Evolutionary conservation across 345 rosid genomes (phyloP), one percentile per base, ranked within the genome.

Genomic region (Boechera retrofracta): DNA sequence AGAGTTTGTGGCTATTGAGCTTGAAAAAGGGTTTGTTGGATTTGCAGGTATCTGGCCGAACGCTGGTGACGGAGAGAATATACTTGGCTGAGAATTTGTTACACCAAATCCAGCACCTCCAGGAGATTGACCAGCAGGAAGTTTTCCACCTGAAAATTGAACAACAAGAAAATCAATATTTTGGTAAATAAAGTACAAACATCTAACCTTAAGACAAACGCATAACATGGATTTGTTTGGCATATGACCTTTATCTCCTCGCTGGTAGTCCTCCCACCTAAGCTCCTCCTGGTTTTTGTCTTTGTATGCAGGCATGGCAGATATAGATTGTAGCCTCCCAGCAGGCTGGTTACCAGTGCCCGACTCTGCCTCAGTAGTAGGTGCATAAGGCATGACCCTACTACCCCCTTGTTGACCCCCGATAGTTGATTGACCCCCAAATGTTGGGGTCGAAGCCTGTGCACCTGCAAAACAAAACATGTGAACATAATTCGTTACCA

Each of bases 231-330:
- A 35, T 41, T 66, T 41, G 69, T 38, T 39, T 21, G 32, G 32
- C 53, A 65, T 42, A 57, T 42, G 63, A 92, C 99, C 98, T 91
- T 93, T 93, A 81, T 96, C 99, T 84, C 99, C 99, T 67, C 68
- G 79, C 74, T 96, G 99, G 75, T 89, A 91, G 74, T 96, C 99
- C 79, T 89, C 99, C 98, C 97, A 89, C 73, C 96, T 83, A 63
- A 96, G 87, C 85, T 93, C 99, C 80, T 96, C 98, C 44, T 88
- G 96, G 81, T 83, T 86, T 83, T 91, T 91, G 38, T 86, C 89
- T 74, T 82, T 87, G 80, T 93, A 83, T 47, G 63, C 84, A 71
- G 91, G 67, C 99, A 91, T 91, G 45, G 97, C 97, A 28, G 96
- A 87, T 83, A 96, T 89, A 16, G 99, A 96, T 72, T 78, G 88